Evolutionary conservation across 2,329 filamentous ascomycete species (phyloP), one percentile per base, ranked within the genome.

Genomic region (Trichoderma sp.): DNA sequence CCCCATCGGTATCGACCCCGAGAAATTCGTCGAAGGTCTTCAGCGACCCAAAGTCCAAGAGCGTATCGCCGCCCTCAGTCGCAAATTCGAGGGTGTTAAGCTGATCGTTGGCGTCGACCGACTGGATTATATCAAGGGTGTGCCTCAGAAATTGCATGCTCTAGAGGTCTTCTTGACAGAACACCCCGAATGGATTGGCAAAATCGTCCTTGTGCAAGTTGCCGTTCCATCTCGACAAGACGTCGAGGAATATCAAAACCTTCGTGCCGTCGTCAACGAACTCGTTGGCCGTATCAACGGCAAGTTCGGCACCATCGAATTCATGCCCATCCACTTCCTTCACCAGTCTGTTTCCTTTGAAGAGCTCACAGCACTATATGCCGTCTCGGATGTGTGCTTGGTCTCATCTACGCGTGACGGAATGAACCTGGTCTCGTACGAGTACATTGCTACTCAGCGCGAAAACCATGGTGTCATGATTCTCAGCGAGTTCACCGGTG

Each of bases 241-340:
- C 76, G 96, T 98, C 68, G 96, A 98, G 77, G 96, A 98, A 78
- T 98, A 99, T 78, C 95, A 98, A 80, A 97, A 98, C 77, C 86
- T 99, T 43, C 91, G 95, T 33, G 94, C 94, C 24, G 93, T 97
- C 4, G 94, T 97, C 77, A 99, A 98, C 79, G 96, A 99, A 83
- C 87, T 98, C 13, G 95, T 98, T 16, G 96, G 96, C 47, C 89
- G 95, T 71, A 98, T 99, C 83, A 99, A 99, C 78, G 96, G 96
- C 77, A 94, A 92, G 78, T 98, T 97, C 77, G 94, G 95, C 79
- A 97, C 94, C 37, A 91, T 98, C 76, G 95, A 98, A 80, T 98
- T 97, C 83, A 97, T 97, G 91, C 96, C 96, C 0, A 98, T 99
- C 75, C 96, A 98, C 81, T 98, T 97, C 83, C 90, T 98, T 76